Base-by-base conservation (phyloP, 768 basidiomycete species). In the Panaeolus cyanescens region DNA sequence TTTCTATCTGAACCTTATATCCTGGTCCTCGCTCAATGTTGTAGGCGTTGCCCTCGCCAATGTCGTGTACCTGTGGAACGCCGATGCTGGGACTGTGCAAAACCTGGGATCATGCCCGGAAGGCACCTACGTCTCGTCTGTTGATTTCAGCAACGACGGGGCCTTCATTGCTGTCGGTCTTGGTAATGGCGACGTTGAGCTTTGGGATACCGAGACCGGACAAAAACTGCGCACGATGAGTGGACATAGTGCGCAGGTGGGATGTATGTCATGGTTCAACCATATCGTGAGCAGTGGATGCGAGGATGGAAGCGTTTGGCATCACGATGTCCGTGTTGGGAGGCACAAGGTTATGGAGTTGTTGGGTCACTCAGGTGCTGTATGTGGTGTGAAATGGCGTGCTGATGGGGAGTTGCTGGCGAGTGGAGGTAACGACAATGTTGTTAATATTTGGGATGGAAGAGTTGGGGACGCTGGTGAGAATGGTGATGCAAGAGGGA, bases 401-500 rank as follows among this genome's bases (percentile, higher is more conserved):
- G 71, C 80, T 2, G 96, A 96, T 65, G 94, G 95, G 0, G 90
- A 95, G 72, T 79, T 96, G 19, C 81, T 99, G 22, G 96, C 96
- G 0, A 95, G 93, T 65, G 96, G 96, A 2, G 96, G 95, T 0
- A 97, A 99, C 70, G 97, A 99, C 74, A 98, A 99, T 64, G 95
- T 97, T 19, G 95, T 99, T 58, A 96, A 97, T 69, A 90, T 97
- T 55, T 99, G 96, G 96, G 96, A 99, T 67, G 92, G 90, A 5
- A 83, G 92, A 58, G 79, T 92, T 0, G 85, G 86, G 0, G 84
- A 86, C 62, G 83, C 83, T 1, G 79, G 73, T 3, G 77, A 79
- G 19, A 20, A 42, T 19, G 20, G 12, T 20, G 80, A 81, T 12
- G 76, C 83, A 3, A 72, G 84, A 17, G 87, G 83, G 2, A 83